A percentile compares a stretch with the other conserved stretches of the same genome.
Evolutionary conservation across 345 rosid species (phyloP).

Genomic region (Salix arbutifolia): DNA sequence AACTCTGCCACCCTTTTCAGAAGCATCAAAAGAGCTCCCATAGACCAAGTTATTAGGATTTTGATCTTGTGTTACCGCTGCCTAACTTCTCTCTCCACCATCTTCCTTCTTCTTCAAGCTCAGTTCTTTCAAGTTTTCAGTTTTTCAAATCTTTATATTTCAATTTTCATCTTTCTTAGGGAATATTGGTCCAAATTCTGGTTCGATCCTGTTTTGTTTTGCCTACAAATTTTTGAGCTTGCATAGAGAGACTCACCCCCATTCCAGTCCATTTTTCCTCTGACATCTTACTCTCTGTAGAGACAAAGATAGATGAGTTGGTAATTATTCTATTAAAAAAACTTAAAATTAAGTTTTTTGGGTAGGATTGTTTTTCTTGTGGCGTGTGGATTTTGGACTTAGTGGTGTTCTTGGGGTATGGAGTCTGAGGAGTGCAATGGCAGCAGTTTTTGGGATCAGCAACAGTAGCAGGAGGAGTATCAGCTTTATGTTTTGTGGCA

Average conservation of each 20-base stretch:
- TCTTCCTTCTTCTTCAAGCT: too few species aligned
- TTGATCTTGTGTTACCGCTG: not conserved
- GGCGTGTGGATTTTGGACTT: constrained; percentile 12
- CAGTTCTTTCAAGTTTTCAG: not conserved
- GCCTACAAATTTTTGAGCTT: not conserved
- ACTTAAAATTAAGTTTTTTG: constrained; percentile 4
- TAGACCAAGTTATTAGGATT: constrained; percentile 2
- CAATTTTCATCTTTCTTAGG: not conserved
- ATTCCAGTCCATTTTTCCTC: constrained; percentile 8
- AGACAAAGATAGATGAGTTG: constrained; percentile 16
- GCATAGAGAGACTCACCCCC: constrained; percentile 9
- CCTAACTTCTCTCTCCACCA: not conserved
- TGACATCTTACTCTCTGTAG: constrained; percentile 11
- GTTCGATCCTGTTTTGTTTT: not conserved
- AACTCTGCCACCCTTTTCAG: constrained; percentile 33
- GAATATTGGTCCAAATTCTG: not conserved
- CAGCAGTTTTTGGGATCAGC: constrained; percentile 48
- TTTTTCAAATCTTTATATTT: not conserved
- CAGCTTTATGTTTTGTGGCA: constrained; percentile 36
- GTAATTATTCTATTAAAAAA: not conserved
- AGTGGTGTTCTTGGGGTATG: constrained; percentile 36
- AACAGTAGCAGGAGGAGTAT: constrained; percentile 27
- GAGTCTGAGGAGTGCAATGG: constrained; percentile 44
- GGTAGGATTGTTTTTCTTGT: constrained; percentile 8
- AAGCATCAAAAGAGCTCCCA: constrained; percentile 24